phyloP scores from a whole-genome alignment of 805 yeast species.

The Metschnikowia sp. region DNA sequence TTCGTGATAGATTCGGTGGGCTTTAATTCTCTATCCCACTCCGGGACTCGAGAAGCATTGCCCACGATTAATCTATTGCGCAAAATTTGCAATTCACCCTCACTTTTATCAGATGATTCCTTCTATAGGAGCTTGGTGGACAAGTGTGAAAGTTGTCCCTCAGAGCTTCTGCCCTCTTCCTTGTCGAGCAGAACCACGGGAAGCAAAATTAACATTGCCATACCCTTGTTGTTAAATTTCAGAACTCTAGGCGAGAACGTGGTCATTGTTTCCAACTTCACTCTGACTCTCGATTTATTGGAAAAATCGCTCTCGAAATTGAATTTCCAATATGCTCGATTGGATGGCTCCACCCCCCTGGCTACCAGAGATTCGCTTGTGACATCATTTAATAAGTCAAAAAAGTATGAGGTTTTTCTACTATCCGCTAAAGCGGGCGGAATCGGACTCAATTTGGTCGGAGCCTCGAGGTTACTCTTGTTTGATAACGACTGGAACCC shows the following conservation, averaged over 20 bases:
- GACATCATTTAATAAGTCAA: constrained; percentile 56
- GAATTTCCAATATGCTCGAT: constrained; percentile 51
- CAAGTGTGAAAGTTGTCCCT: background rate
- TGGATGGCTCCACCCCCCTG: constrained; percentile 83
- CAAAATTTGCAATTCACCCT: constrained; percentile 82
- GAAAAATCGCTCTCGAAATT: constrained; percentile 52
- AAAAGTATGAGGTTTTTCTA: constrained; percentile 52
- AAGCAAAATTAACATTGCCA: constrained; percentile 66
- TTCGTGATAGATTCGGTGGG: constrained; percentile 41
- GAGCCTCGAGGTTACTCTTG: constrained; percentile 80
- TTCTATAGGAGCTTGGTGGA: constrained; percentile 14
- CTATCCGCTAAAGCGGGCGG: constrained; percentile 93
- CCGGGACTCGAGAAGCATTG: constrained; percentile 44
- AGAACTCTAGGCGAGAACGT: constrained; percentile 57
- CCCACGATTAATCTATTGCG: constrained; percentile 70
- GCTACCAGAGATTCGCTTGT: constrained; percentile 65
- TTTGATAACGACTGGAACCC: constrained; percentile 99
- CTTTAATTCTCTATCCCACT: constrained; percentile 28
- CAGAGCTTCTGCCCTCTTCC: constrained; percentile 19
- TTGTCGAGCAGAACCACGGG: constrained; percentile 12
- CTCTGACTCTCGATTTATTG: constrained; percentile 78
- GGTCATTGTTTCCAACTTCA: constrained; percentile 83
- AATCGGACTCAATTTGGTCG: constrained; percentile 82
- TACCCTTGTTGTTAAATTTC: constrained; percentile 53
- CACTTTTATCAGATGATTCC: constrained; percentile 51